Conservation (phyloP, 2,329 filamentous ascomycete species). For the Sclerotinia nivalis region DNA sequence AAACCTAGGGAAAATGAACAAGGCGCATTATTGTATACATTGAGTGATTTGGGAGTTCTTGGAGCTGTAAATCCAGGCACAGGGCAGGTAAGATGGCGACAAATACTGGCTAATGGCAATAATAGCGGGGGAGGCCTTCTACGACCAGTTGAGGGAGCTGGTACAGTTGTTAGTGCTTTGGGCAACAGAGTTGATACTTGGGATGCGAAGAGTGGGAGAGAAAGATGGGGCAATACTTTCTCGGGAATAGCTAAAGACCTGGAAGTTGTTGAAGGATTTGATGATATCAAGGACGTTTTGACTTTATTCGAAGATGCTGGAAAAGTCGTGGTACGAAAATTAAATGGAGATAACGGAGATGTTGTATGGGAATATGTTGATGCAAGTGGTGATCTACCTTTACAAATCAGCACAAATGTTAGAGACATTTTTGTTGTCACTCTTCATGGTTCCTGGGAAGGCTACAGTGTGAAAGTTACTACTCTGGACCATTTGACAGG, state of each 20-base stretch:
- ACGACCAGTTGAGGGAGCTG: constrained; percentile 75
- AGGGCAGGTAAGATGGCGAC: constrained; percentile 84
- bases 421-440: constrained; percentile 75
- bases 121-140: constrained; percentile 48
- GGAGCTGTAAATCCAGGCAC: constrained; percentile 88
- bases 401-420: constrained; percentile 71
- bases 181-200: constrained; percentile 73
- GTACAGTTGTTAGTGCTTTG: constrained; percentile 72
- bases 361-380: constrained; percentile 79
- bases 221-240: constrained; percentile 71
- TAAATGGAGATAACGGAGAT: constrained; percentile 71
- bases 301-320: constrained; percentile 62
- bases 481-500: constrained; percentile 73
- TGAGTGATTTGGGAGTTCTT: constrained; percentile 80
- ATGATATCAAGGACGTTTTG: constrained; percentile 67
- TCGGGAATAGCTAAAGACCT: constrained; percentile 63
- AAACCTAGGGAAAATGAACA: constrained; percentile 77
- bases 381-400: constrained; percentile 66
- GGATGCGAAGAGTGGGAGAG: constrained; percentile 79
- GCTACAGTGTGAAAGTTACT: constrained; percentile 75
- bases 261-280: constrained; percentile 67
- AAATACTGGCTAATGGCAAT: constrained; percentile 59
- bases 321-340: constrained; percentile 62
- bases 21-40: constrained; percentile 85
- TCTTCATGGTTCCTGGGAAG: constrained; percentile 67